Base-by-base conservation (phyloP, 2,329 filamentous ascomycete genomes). In the Fusarium chlamydosporum region DNA sequence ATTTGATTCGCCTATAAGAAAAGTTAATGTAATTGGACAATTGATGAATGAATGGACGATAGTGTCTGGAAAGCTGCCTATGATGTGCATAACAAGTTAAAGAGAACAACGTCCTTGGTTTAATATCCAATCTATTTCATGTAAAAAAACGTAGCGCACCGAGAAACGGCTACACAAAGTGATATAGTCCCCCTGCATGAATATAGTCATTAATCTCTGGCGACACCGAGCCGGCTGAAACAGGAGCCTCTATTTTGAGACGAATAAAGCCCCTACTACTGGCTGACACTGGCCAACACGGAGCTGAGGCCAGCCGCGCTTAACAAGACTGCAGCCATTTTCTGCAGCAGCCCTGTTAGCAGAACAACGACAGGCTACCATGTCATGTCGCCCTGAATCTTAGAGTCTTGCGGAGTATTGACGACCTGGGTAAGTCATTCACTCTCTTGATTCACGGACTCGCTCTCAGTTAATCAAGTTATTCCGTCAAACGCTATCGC, bases 201-300 rank as follows among this genome's bases (percentile, higher is more conserved):
- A 62, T 23, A 33, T 67, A 46, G 40, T 67, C 37, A 64, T 59
- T 58, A 43, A 54, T 46, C 33, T 57, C 59, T 53, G 66, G 62
- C 67, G 57, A 70, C 67, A 63, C 50, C 33, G 51, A 54, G 38
- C 40, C 18, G 50, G 57, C 67, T 69, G 67, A 69, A 69, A 69
- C 67, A 70, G 62, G 57, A 70, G 56, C 46, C 50, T 34, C 45
- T 50, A 38, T 43, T 62, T 50, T 26, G 62, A 69, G 56, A 68
- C 62, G 43, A 46, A 47, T 61, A 60, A n/a, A 27, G n/a, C 56
- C 66, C 67, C 38, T 67, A 56, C 52, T 38, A 48, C 20, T 34
- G 34, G n/a, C 20, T 26, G 7, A 42, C 26, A 45, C n/a, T 45
- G 27, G 16, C n/a, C 16, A 31, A 20, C 34, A 51, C 43, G 40